Base-by-base conservation (phyloP, 306 rosid species). In the Prosopis cineraria region DNA sequence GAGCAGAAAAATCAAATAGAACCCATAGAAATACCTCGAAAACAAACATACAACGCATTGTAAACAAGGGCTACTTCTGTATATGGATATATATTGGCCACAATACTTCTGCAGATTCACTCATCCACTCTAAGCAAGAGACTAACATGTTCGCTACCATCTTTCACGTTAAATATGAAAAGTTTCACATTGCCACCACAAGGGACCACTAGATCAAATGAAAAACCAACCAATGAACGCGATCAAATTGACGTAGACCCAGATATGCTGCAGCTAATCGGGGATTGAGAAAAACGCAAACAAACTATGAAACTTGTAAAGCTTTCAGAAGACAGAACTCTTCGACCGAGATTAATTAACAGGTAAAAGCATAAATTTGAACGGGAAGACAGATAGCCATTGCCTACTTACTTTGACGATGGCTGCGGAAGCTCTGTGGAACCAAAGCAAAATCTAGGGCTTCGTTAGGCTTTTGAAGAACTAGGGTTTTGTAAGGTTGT, bases 401-500 rank as follows among this genome's bases (percentile, higher is more conserved):
- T 17, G 16, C n/a, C 8, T 10, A 24, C 79, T 0, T 65, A 81
- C 83, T 45, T 29, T 45, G 74, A 48, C 63, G 16, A 20, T 68
- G 6, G 14, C 74, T 52, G 72, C 69, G 74, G 8, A 9, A 64
- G 60, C 52, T 58, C 63, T 16, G 34, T 4, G 10, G 67, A 65
- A 34, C 33, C 29, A 9, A 19, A 53, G 41, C 44, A 12, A 48
- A 7, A 37, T 25, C 27, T 75, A 63, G 82, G 81, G 84, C 50
- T 85, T 72, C 70, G 64, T 55, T 24, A 74, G 52, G 65, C 64
- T 10, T 56, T 25, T 11, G 34, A 56, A 25, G 64, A 12, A 56
- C 12, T 56, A 81, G 84, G 89, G 86, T 76, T 88, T 88, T 85
- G 79, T 78, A 83, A 83, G 80, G 62, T 12, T 0, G 19, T 8